phyloP scores from a whole-genome alignment of 306 rosid genomes.

The Pyrus communis region DNA sequence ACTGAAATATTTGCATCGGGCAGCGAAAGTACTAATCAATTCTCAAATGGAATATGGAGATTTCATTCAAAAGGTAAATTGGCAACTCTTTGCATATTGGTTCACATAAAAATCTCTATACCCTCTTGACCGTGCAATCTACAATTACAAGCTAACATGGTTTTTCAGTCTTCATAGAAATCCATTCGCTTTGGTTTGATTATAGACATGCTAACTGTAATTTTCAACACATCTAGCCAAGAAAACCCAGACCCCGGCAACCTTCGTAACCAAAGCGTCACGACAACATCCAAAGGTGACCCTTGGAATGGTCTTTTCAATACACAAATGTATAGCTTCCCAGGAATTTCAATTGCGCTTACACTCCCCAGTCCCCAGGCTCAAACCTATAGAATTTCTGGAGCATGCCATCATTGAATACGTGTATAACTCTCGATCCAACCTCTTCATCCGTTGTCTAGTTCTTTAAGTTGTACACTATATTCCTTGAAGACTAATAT shows the following conservation, averaged over 20 bases:
- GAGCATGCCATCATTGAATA: slow-evolving; percentile 33
- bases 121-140: not conserved
- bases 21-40: slow-evolving; percentile 17
- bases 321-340: no score
- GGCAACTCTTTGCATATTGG: not conserved
- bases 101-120: not conserved
- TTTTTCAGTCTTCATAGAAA: not conserved
- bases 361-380: not conserved
- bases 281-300: no score
- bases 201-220: no score
- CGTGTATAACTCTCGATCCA: slow-evolving; percentile 3
- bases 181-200: no score
- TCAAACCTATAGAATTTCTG: slow-evolving; percentile 34
- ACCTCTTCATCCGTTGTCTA: no score
- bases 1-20: slow-evolving; percentile 11
- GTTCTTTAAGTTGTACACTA: no score
- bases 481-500: no score
- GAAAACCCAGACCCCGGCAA: no score
- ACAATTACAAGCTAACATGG: not conserved
- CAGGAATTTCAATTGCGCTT: no score
- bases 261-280: no score
- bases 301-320: no score
- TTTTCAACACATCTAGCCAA: no score
- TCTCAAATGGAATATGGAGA: slow-evolving; percentile 28
- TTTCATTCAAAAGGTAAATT: slow-evolving; percentile 27